A percentile compares a stretch with the other conserved stretches of the same genome.
These are phyloP conservation scores for Penicillium ucsense DNA, from an alignment of 495 filamentous ascomycete genomes.

Conservation along the genomic window DNA sequence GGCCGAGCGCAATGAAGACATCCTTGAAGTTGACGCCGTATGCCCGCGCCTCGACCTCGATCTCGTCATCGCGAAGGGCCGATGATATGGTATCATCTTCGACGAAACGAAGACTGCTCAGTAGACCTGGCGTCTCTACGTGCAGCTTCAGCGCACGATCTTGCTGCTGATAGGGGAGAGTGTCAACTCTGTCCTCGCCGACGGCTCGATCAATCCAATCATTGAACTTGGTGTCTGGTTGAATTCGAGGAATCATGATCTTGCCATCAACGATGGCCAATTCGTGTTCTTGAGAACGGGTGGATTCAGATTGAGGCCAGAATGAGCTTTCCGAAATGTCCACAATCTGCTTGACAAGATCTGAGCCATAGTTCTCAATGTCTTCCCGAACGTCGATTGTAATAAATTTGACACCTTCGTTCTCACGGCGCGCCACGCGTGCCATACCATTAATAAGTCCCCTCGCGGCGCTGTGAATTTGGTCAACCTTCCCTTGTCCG, in stretches of 20 bases:
- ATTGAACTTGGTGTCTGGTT: neutral
- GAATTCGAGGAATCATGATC: neutral
- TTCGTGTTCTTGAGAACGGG: neutral
- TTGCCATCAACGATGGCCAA: neutral
- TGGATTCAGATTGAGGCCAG: neutral
- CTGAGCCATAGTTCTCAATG: neutral
- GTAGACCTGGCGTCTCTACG: neutral
- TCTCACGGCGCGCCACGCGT: neutral
- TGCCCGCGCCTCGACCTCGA: conserved; percentile 18
- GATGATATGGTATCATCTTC: neutral
- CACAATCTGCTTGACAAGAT: neutral
- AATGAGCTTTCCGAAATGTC: neutral
- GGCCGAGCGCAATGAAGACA: conserved; percentile 11
- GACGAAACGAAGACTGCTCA: neutral
- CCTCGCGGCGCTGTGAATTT: neutral
- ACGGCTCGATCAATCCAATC: conserved; percentile 1
- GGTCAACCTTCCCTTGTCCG: neutral
- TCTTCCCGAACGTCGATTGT: neutral
- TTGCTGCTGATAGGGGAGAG: neutral
- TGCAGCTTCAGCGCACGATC: neutral
- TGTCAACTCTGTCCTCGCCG: neutral
- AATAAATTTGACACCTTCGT: neutral
- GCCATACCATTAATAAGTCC: neutral
- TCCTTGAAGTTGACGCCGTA: conserved; percentile 39
- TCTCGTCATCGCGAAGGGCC: neutral